Percentiles rank a stretch among this genome's conserved stretches.
These are phyloP conservation scores for Globisporangium cystogenes DNA, from an alignment of 352 stramenopile species.

Conservation along the genomic window DNA sequence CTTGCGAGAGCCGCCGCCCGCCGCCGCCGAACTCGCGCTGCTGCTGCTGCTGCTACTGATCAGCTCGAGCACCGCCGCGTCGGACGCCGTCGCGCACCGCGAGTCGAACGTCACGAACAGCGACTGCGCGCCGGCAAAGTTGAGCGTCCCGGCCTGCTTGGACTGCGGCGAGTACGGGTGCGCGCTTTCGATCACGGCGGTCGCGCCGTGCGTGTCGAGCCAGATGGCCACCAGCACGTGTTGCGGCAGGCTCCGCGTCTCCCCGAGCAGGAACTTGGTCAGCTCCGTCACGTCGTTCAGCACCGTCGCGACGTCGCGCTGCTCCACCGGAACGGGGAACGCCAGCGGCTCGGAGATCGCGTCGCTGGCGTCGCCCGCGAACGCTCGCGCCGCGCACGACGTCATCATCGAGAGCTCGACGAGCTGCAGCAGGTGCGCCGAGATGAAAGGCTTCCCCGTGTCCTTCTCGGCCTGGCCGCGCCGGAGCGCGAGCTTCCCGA, in stretches of 20 bases:
- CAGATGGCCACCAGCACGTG: conserved; percentile 66
- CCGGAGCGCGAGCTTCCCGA: conserved; percentile 48
- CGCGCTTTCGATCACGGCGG: conserved; percentile 47
- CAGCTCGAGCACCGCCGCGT: conserved; percentile 18
- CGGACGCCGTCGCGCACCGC: conserved; percentile 35
- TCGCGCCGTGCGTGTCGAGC: conserved; percentile 71
- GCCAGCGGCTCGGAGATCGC: conserved; percentile 17
- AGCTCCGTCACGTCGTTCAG: conserved; percentile 52
- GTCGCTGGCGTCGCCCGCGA: neutral
- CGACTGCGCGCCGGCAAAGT: conserved; percentile 48
- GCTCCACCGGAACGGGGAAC: conserved; percentile 38
- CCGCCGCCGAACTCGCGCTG: conserved; percentile 7
- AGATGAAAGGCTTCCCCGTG: conserved; percentile 66
- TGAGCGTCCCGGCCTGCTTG: conserved; percentile 25
- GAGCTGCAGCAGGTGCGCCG: conserved; percentile 65
- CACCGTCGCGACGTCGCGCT: conserved; percentile 28
- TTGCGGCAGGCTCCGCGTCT: conserved; percentile 33
- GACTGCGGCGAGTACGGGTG: conserved; percentile 47
- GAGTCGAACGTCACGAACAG: conserved; percentile 65
- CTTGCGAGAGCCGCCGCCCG: conserved; percentile 16
- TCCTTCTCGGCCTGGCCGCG: conserved; percentile 54
- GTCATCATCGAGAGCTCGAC: conserved; percentile 73
- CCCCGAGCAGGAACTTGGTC: conserved; percentile 53
- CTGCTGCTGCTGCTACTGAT: neutral
- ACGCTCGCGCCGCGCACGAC: conserved; percentile 27